Conservation (phyloP, 805 yeast genomes). For the Myxozyma melibiosi region DNA sequence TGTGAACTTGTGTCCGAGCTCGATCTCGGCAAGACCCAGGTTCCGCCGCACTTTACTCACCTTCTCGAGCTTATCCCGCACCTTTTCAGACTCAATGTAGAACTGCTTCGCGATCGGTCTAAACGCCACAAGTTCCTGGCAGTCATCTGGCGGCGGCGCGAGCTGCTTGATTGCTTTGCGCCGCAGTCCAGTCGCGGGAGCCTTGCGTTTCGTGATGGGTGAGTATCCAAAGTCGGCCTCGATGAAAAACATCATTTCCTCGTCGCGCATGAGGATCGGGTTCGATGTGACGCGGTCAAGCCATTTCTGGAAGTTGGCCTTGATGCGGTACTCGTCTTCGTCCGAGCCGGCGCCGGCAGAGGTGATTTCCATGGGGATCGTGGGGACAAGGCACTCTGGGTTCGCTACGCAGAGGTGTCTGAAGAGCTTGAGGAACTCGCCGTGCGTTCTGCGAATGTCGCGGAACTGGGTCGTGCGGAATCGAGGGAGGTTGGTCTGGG, state of each 20-base stretch:
- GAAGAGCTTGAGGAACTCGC: conserved; percentile 75
- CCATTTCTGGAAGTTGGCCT: conserved; percentile 77
- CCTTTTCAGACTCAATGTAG: conserved; percentile 58
- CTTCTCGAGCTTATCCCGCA: conserved; percentile 59
- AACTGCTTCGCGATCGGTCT: conserved; percentile 83
- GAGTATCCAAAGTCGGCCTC: conserved; percentile 73
- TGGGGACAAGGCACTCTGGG: conserved; percentile 91
- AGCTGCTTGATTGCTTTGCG: conserved; percentile 90
- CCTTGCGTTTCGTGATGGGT: conserved; percentile 60
- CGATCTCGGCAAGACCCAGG: conserved; percentile 60
- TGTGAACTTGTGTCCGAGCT: conserved; percentile 48
- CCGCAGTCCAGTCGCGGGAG: conserved; percentile 81
- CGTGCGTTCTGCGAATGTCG: conserved; percentile 76
- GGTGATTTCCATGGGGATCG: conserved; percentile 74
- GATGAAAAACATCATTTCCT: conserved; percentile 81
- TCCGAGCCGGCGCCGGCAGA: conserved; percentile 82
- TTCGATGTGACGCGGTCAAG: conserved; percentile 69
- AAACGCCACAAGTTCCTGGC: conserved; percentile 75
- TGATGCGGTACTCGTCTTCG: conserved; percentile 67
- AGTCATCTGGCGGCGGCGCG: conserved; percentile 88
- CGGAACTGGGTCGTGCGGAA: conserved; percentile 71
- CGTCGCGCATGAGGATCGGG: conserved; percentile 82
- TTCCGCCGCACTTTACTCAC: conserved; percentile 50
- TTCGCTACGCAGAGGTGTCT: conserved; percentile 77
- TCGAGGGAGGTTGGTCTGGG: conserved; percentile 68